Conservation (phyloP, 345 rosid genomes). For the Barbarea vulgaris region DNA sequence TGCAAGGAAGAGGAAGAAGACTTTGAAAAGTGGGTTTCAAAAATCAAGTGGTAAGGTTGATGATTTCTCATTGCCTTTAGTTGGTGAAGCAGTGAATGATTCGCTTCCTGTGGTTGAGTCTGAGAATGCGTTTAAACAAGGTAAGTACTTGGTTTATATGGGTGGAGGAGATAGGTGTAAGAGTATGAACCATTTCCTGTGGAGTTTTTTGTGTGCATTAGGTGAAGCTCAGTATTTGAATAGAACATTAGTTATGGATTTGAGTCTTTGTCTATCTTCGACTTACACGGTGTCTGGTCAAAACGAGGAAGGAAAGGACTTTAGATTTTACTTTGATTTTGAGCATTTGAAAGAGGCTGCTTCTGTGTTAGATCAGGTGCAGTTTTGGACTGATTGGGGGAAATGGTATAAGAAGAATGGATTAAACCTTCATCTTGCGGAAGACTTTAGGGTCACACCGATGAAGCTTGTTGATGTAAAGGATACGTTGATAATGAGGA, state of each 20-base stretch:
- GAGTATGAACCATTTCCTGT: constrained; percentile 92
- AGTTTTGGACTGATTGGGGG: constrained; percentile 88
- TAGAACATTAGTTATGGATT: constrained; percentile 86
- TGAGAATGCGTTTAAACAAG: constrained; percentile 65
- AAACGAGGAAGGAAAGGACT: constrained; percentile 93
- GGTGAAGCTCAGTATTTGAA: constrained; percentile 96
- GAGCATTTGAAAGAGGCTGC: constrained; percentile 90
- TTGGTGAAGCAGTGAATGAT: constrained; percentile 82
- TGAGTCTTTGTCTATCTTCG: constrained; percentile 75
- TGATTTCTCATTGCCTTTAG: constrained; percentile 50
- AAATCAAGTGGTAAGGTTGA: constrained; percentile 45
- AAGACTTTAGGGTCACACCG: constrained; percentile 68
- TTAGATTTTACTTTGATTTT: constrained; percentile 91
- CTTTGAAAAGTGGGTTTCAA: constrained; percentile 67
- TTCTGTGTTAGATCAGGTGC: constrained; percentile 77
- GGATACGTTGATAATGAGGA: constrained; percentile 81
- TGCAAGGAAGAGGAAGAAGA: constrained; percentile 88
- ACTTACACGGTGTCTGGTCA: constrained; percentile 68
- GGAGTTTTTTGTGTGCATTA: constrained; percentile 94
- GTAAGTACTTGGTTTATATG: constrained; percentile 69
- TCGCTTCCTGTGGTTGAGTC: constrained; percentile 71
- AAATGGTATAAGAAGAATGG: constrained; percentile 64
- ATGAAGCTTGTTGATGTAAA: constrained; percentile 67
- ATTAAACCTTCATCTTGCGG: constrained; percentile 67
- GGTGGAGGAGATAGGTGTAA: constrained; percentile 93